Evolutionary conservation across 441 rosid species (phyloP), one percentile per base, ranked within the genome.

Genomic region (Pelargonium australe): DNA sequence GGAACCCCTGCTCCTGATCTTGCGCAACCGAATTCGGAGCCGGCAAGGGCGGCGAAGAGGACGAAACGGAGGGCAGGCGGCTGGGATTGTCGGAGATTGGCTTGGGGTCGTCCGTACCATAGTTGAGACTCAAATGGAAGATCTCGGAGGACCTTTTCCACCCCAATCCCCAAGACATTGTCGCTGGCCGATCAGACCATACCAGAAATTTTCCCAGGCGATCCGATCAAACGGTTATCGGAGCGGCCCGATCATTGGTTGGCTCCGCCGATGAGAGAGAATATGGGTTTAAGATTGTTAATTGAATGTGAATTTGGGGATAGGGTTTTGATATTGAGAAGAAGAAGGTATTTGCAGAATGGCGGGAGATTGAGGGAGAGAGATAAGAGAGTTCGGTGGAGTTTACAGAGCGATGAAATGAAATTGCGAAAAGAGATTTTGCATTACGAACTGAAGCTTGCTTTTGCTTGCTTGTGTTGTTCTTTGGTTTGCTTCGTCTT

Each of bases 111-210:
- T 91, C 97, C 0, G 82, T 77, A 3, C 97, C 96, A 72, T 91
- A 94, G 0, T 81, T 76, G 53, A 94, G 90, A 8, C 80, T 82
- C 17, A 94, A 68, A 43, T 85, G 92, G 82, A 91, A 91, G 78
- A 76, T 79, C 82, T 94, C 97, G 76, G 87, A 84, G 3, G 97
- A 82, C 62, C 97, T 81, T 78, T 91, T 91, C 98, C 98, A 94
- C 37, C 98, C 96, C 71, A 93, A 74, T 63, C 96, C 97, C 98
- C 72, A 79, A 16, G 60, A 53, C 60, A 53, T 53, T 53, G 60
- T 8, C 60, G 60, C 60, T 2, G 60, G 20, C 14, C 13, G 20
- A n/a, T 53, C 7, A 2, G 58, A 14, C 1, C 58, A 47, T 47
- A 4, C 58, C 58, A 49, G 14, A 12, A 13, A 49, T 8, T 49